Conservation (phyloP, 2,329 filamentous ascomycete genomes). For the Phyllosticta citriasiana region DNA sequence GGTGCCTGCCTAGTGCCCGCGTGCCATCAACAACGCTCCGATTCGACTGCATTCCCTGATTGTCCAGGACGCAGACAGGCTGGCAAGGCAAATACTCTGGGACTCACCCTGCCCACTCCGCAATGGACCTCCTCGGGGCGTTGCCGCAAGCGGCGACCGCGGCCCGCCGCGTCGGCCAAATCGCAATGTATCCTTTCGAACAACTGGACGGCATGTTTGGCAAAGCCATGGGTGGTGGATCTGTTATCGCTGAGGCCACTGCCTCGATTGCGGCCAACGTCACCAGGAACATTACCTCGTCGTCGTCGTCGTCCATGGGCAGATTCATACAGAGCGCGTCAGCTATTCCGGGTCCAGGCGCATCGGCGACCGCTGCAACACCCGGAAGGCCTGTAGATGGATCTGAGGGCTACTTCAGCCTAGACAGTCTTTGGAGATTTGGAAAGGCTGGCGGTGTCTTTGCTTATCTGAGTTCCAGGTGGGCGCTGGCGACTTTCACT, state of each 20-base stretch:
- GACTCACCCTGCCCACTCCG: not conserved
- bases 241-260: slow-evolving; percentile 50
- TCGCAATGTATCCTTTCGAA: slow-evolving; percentile 6
- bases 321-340: slow-evolving; percentile 36
- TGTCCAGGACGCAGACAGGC: slow-evolving; percentile 3
- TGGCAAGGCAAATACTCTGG: not conserved
- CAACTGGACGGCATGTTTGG: slow-evolving; percentile 8
- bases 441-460: slow-evolving; percentile 78
- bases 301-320: slow-evolving; percentile 22
- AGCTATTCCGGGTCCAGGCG: slow-evolving; percentile 30
- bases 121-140: slow-evolving; percentile 3
- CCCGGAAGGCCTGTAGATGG: slow-evolving; percentile 19
- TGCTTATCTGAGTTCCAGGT: slow-evolving; percentile 81
- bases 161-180: slow-evolving; percentile 2
- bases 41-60: not conserved
- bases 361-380: slow-evolving; percentile 24
- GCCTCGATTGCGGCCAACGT: slow-evolving; percentile 1
- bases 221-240: slow-evolving; percentile 34
- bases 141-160: slow-evolving; percentile 8
- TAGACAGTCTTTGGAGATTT: slow-evolving; percentile 29
- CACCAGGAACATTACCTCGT: slow-evolving; percentile 32
- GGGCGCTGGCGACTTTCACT: slow-evolving; percentile 79
- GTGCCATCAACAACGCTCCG: not conserved
- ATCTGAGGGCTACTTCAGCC: slow-evolving; percentile 31
- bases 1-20: not conserved